Base-by-base conservation (phyloP, 768 basidiomycete species). In the Lactarius evosmus region DNA sequence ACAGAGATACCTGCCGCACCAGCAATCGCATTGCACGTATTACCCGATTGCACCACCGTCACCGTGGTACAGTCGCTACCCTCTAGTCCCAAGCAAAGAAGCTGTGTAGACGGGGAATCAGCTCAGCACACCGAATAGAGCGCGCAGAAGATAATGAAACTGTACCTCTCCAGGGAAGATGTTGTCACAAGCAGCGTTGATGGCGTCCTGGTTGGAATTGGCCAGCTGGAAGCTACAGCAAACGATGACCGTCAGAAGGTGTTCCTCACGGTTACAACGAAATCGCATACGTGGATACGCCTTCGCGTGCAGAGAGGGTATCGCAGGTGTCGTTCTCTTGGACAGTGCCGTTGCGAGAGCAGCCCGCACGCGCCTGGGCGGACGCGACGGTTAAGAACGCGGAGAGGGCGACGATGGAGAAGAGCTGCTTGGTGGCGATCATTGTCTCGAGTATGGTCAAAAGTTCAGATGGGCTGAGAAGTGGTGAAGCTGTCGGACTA, bases 21-120 rank as follows among this genome's bases (percentile, higher is more conserved):
- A 3, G 79, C 73, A 59, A 89, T 80, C 27, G 55, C 59, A 0
- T 55, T 66, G 74, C 89, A 90, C 33, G 74, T 78, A 69, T 89
- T 81, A n/a, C 80, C 82, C 0, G 69, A 46, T 30, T 72, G 68
- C 36, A 84, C 79, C 40, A 80, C 77, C 69, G 83, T 76, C n/a
- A 80, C 79, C 17, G 76, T 75, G 11, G 66, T 69, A 73, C 88
- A 90, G 68, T 90, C 87, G 53, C 83, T 77, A 25, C 79, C 82
- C 0, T 69, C 69, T 33, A 79, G 68, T n/a, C 83, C 86, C 60
- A 90, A 78, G 73, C 88, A 90, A 62, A 86, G 56, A 4, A 32
- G 1, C 58, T 59, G 16, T 9, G 49, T 6, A 29, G n/a, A 3
- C 19, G 6, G 12, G 22, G 8, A 11, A 17, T 46, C 25, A 32